Base-by-base conservation (phyloP, 495 filamentous ascomycete species). In the Coniosporium apollinis region DNA sequence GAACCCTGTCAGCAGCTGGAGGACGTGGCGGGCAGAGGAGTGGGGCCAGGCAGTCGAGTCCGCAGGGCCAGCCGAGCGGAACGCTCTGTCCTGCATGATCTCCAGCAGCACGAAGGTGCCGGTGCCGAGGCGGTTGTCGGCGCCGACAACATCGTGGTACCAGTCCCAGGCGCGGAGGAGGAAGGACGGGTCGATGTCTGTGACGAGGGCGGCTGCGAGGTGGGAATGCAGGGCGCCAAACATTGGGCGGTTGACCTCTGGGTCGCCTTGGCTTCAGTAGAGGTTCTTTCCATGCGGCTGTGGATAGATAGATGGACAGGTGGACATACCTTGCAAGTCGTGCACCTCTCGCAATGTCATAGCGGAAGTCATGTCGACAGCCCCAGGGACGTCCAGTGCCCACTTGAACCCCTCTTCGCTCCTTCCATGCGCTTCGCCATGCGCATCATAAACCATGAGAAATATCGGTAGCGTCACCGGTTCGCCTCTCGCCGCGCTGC, bases 51-150 rank as follows among this genome's bases (percentile, higher is more conserved):
- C 51, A 1, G 49, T 51, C 4, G 36, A 38, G 8, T 35, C 19
- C 8, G 37, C 31, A 9, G 39, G 39, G n/a, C 34, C 33, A 19
- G 42, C 40, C 5, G 43, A 45, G 38, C 42, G 37, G 42, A 51
- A 49, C 13, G 48, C 45, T 6, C n/a, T 26, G 30, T 36, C 39
- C 20, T 52, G 49, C 49, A 52, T 52, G 19, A 50, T 33, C 33
- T 55, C 52, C 15, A 55, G 34, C 14, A 52, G 18, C 11, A 52
- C 49, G n/a, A 42, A 41, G 0, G 47, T 46, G 1, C 49, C 49
- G 8, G 21, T 39, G 14, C 34, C 42, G 20, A 50, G 29, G 10
- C 30, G 35, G 3, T 36, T 40, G 28, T 45, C 31, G 11, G 17
- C 8, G 6, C 34, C 24, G 17, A 52, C 28, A 17, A 32, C 28